phyloP scores from a whole-genome alignment of 768 basidiomycete genomes.

The Cantharellus anzutake region DNA sequence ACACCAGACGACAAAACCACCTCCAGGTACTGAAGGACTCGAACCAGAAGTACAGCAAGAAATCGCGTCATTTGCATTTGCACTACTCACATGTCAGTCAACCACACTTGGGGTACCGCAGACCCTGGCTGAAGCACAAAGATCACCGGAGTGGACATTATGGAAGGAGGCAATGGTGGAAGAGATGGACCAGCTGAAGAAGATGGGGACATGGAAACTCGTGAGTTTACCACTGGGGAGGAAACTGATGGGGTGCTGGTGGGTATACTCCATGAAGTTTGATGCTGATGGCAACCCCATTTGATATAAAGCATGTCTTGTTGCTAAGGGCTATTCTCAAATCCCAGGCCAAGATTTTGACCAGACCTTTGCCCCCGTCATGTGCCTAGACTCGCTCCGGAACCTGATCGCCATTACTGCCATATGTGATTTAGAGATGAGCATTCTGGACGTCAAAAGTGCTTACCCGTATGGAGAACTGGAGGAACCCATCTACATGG shows the following conservation, averaged over 20 bases:
- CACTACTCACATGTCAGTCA: background rate
- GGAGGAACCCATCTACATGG: slow-evolving; percentile 12
- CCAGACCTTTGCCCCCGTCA: slow-evolving; percentile 15
- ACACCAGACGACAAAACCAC: background rate
- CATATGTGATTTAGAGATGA: slow-evolving; percentile 17
- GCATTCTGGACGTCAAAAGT: slow-evolving; percentile 25
- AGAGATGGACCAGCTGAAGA: slow-evolving; percentile 2
- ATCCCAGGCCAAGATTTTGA: slow-evolving; percentile 6
- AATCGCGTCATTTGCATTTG: background rate
- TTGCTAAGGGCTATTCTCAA: slow-evolving; percentile 8
- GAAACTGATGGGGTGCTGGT: background rate
- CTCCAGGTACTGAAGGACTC: too few relatives aligned
- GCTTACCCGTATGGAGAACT: slow-evolving; percentile 25
- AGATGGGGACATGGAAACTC: background rate
- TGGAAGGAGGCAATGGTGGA: background rate
- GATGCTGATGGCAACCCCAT: background rate
- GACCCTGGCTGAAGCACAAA: slow-evolving; percentile 1
- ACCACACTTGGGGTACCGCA: background rate
- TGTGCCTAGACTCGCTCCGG: slow-evolving; percentile 12
- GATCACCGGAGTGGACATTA: background rate
- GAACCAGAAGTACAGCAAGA: too few relatives aligned
- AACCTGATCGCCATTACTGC: slow-evolving; percentile 22
- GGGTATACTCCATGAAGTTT: slow-evolving; percentile 1
- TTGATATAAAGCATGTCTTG: slow-evolving; percentile 4
- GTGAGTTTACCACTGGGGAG: slow-evolving; percentile 1